Base-by-base conservation (phyloP, 495 filamentous ascomycete species). In the Eremomyces bilateralis region DNA sequence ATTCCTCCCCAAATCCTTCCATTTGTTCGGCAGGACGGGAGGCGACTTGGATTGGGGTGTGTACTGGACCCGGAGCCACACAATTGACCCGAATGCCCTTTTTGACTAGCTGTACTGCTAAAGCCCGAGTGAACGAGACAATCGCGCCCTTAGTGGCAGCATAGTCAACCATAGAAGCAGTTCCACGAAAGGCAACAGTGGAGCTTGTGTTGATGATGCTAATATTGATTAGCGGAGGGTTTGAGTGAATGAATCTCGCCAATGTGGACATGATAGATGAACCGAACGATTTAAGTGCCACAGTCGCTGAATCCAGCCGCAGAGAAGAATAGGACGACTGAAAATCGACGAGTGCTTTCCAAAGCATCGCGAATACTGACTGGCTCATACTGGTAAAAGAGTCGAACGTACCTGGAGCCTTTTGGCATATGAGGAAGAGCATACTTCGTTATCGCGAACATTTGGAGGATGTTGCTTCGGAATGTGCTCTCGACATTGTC, bases 11-110 rank as follows among this genome's bases (percentile, higher is more conserved):
- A 35, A 68, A 67, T 13, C 49, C 53, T 31, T 71, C 59, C 61
- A 71, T 69, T 39, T 63, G 48, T 40, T 67, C 56, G 4, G 60
- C 46, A 4, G 60, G 51, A 4, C 60, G 48, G 4, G 61, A 63
- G 18, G 65, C 65, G 0, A 58, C 58, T 50, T 69, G 67, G 15
- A 74, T 60, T 2, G 69, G 65, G 1, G 65, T 73, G 46, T 71
- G 67, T 1, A 73, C 59, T 2, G 63, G 62, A 3, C 67, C 67
- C 1, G 65, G 66, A 11, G 66, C 66, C 8, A 74, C 69, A 15
- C 59, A 63, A 41, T 76, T 76, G 18, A 74, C 69, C 0, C 66
- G 50, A 40, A 76, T 76, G 4, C 69, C 70, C 46, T 67, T 69
- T 2, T 61, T 51, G 6, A 61, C 53, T 20, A 73, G 51, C 20